Evolutionary conservation across 2,329 filamentous ascomycete species (phyloP).

Genomic region (Epichloe sylvatica): DNA sequence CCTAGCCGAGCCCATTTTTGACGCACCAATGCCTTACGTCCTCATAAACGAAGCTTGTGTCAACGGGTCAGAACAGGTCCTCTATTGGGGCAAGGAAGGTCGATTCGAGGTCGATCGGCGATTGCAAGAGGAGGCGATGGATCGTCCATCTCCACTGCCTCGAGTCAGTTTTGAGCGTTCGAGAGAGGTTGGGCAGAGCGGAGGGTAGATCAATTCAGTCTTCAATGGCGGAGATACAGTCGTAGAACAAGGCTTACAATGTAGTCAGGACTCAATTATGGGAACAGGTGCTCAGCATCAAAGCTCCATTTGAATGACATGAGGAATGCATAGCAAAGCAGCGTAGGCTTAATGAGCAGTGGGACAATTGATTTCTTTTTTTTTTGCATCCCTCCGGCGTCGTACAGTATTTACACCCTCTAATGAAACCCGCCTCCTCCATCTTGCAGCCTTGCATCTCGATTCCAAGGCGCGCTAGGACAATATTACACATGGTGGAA

Average conservation of each 20-base stretch:
- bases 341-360: constrained; percentile 6
- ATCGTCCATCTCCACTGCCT: constrained; percentile 9
- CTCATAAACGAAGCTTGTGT: constrained; percentile 60
- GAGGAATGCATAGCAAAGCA: not conserved
- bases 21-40: constrained; percentile 62
- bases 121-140: constrained; percentile 47
- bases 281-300: not conserved
- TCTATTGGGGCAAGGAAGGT: constrained; percentile 56
- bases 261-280: not conserved
- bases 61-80: constrained; percentile 42
- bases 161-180: constrained; percentile 26
- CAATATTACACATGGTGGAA: constrained; percentile 24
- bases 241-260: not conserved
- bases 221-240: not conserved
- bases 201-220: constrained; percentile 18
- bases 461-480: constrained; percentile 16
- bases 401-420: constrained; percentile 31
- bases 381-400: constrained; percentile 23
- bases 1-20: constrained; percentile 67
- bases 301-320: not conserved
- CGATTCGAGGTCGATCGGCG: constrained; percentile 54
- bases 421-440: constrained; percentile 14
- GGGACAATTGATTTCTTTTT: constrained; percentile 15
- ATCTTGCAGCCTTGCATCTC: constrained; percentile 9
- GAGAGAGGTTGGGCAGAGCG: constrained; percentile 33